phyloP scores from a whole-genome alignment of 495 filamentous ascomycete genomes.

The Aspergillus nanangensis region DNA sequence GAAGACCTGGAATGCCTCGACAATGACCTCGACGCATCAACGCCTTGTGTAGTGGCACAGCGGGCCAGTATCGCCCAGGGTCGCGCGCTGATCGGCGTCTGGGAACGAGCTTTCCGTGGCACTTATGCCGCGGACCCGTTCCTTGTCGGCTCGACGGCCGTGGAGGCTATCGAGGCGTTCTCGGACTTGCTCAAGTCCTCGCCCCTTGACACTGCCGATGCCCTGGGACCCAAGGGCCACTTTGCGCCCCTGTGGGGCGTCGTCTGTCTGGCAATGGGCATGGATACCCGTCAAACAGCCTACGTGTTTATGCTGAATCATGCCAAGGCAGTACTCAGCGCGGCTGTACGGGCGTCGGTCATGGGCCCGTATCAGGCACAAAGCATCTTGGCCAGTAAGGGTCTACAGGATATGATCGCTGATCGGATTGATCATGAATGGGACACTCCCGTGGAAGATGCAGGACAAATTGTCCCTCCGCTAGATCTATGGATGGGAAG shows the following conservation, averaged over 20 bases:
- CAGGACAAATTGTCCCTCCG: conserved; percentile 80
- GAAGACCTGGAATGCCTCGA: conserved; percentile 56
- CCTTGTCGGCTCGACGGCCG: conserved; percentile 16
- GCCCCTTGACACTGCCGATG: conserved; percentile 14
- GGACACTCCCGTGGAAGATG: conserved; percentile 60
- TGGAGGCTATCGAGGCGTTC: conserved; percentile 30
- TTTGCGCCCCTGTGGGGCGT: conserved; percentile 78
- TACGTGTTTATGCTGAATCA: conserved; percentile 88
- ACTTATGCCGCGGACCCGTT: conserved; percentile 21
- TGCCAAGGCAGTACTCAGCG: conserved; percentile 81
- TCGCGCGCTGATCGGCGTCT: conserved; percentile 79
- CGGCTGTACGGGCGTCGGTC: conserved; percentile 81
- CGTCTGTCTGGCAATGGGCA: conserved; percentile 57
- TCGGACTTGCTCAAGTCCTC: conserved; percentile 34
- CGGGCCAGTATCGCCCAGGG: conserved; percentile 83
- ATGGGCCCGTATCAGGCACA: conserved; percentile 94
- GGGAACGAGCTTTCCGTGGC: conserved; percentile 67
- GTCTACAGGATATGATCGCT: conserved; percentile 57
- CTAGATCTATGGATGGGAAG: conserved; percentile 93
- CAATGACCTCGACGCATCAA: conserved; percentile 80
- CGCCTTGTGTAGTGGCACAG: conserved; percentile 80
- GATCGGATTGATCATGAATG: conserved; percentile 58
- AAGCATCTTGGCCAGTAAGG: conserved; percentile 64
- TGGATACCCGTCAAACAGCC: conserved; percentile 60
- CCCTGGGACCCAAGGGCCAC: conserved; percentile 53